Conservation (phyloP, 192 early-diverging fungal species). For the Coemansia aciculifera region DNA sequence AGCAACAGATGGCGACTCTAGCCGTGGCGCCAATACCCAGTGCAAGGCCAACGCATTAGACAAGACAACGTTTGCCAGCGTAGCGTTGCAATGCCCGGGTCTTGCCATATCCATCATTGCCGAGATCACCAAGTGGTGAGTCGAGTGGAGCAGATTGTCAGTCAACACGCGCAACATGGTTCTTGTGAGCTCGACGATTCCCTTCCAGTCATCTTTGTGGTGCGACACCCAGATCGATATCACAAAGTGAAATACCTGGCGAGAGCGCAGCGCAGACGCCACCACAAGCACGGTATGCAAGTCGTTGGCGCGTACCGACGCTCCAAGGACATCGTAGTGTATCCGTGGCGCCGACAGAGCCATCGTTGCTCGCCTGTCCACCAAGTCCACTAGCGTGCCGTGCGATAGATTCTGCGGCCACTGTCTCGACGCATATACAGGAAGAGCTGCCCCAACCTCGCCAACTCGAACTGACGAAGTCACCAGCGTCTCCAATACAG, state of each 20-base stretch:
- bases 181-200: slow-evolving; percentile 6
- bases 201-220: slow-evolving; percentile 13
- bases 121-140: slow-evolving; percentile 25
- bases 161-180: slow-evolving; percentile 5
- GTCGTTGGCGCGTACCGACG: slow-evolving; percentile 15
- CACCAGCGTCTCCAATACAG: slow-evolving; percentile 14
- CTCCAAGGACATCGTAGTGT: slow-evolving; percentile 26
- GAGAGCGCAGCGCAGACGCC: slow-evolving; percentile 7
- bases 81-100: neutral
- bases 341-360: slow-evolving; percentile 13
- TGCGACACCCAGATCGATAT: slow-evolving; percentile 19
- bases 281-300: slow-evolving; percentile 5
- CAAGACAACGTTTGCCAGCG: slow-evolving; percentile 1
- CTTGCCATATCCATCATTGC: slow-evolving; percentile 1
- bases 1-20: slow-evolving; percentile 25
- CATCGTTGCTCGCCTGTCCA: slow-evolving; percentile 1
- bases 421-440: slow-evolving; percentile 18
- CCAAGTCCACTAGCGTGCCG: neutral
- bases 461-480: slow-evolving; percentile 17
- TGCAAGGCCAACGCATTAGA: slow-evolving; percentile 19
- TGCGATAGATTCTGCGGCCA: neutral
- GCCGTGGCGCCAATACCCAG: slow-evolving; percentile 19
- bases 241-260: slow-evolving; percentile 15
- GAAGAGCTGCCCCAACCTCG: neutral
- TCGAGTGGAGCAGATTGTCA: slow-evolving; percentile 24